Conservation (phyloP, 2,329 filamentous ascomycete species). For the Fusarium sp. region DNA sequence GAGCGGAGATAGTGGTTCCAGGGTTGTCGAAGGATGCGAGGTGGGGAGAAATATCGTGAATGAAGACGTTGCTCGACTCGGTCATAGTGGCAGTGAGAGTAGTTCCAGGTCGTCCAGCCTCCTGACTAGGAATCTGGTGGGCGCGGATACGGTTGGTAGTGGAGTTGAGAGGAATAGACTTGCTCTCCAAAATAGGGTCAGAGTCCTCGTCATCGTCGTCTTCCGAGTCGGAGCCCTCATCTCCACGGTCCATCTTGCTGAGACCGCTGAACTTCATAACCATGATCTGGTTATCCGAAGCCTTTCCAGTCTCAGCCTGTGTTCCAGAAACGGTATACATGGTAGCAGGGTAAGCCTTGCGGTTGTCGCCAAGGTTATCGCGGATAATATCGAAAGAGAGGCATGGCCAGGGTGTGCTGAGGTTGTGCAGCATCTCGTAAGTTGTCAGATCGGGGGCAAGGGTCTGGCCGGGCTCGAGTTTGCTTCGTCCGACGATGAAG, state of each 20-base stretch:
- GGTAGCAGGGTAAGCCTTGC: constrained; percentile 93
- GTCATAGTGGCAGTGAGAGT: constrained; percentile 94
- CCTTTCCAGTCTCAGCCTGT: constrained; percentile 81
- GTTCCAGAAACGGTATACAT: constrained; percentile 96
- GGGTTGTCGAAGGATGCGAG: constrained; percentile 91
- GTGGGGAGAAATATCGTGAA: constrained; percentile 94
- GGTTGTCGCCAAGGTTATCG: constrained; percentile 87
- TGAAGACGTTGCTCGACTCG: constrained; percentile 87
- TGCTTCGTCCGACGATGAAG: constrained; percentile 95
- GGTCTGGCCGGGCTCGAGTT: constrained; percentile 90
- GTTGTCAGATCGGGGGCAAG: constrained; percentile 92
- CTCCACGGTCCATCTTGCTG: constrained; percentile 83
- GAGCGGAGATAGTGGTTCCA: constrained; percentile 80
- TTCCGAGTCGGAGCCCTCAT: constrained; percentile 76
- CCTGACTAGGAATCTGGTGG: constrained; percentile 81
- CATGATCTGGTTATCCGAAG: constrained; percentile 92
- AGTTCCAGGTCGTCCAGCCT: constrained; percentile 77
- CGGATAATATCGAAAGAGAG: constrained; percentile 93
- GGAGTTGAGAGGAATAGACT: constrained; percentile 84
- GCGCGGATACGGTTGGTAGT: constrained; percentile 95
- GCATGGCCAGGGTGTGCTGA: constrained; percentile 96
- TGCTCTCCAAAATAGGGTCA: constrained; percentile 94
- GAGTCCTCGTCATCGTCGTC: constrained; percentile 80
- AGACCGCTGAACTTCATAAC: constrained; percentile 96
- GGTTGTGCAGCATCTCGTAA: constrained; percentile 96